A percentile compares a stretch with the other conserved stretches of the same genome.
Evolutionary conservation across 225 moss, liverwort and hornwort species (phyloP).

Genomic region (Neckera pumila): DNA sequence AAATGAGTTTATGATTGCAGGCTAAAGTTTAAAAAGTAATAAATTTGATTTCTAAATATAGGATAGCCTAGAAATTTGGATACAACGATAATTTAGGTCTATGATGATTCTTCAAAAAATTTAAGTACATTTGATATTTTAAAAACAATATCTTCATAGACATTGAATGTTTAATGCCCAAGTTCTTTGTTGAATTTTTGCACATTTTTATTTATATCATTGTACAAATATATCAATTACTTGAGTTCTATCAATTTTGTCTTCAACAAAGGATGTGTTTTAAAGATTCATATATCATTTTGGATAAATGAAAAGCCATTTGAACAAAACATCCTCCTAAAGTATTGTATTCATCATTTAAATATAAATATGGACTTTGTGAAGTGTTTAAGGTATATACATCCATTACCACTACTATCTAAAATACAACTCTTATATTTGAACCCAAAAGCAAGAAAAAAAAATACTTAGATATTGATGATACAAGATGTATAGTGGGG

Average conservation of each 20-base stretch:
- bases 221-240: background rate
- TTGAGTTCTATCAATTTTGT: background rate
- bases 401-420: background rate
- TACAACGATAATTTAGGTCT: too few species aligned
- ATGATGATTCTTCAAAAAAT: too few species aligned
- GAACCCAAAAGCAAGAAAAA: background rate
- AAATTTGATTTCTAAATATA: too few species aligned
- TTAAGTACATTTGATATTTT: too few species aligned
- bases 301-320: background rate
- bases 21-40: too few species aligned
- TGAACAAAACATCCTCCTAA: background rate
- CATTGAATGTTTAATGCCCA: too few species aligned
- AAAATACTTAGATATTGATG: background rate
- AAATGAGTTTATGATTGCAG: too few species aligned
- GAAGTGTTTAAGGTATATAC: background rate
- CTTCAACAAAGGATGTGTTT: background rate
- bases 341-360: background rate
- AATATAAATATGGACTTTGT: background rate
- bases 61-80: too few species aligned
- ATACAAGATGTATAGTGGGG: background rate
- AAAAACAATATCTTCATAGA: too few species aligned
- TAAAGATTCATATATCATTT: background rate
- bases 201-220: background rate
- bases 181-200: background rate
- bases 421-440: background rate